Conservation (phyloP, 2,329 filamentous ascomycete species). For the Cryoendolithus antarcticus region DNA sequence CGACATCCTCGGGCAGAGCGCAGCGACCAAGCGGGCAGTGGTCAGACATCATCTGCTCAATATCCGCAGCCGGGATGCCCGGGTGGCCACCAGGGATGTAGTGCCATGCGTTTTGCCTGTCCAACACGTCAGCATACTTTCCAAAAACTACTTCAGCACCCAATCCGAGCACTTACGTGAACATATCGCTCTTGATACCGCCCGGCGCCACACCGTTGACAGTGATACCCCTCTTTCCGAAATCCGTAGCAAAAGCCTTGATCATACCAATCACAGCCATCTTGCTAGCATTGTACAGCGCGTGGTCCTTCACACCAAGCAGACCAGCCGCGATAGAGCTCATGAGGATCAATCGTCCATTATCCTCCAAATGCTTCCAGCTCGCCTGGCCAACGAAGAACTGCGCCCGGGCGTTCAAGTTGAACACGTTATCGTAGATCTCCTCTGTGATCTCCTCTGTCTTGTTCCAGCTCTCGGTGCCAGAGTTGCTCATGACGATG, state of each 20-base stretch:
- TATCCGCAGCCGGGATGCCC: conserved; percentile 38
- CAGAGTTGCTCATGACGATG: conserved; percentile 42
- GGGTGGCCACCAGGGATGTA: conserved; percentile 38
- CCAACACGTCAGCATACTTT: too few relatives aligned
- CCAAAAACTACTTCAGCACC: too few relatives aligned
- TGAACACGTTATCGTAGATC: conserved; percentile 60
- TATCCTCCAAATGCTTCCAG: conserved; percentile 56
- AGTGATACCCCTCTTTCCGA: conserved; percentile 54
- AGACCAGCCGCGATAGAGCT: conserved; percentile 56
- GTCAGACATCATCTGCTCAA: conserved; percentile 37
- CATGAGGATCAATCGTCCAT: conserved; percentile 65
- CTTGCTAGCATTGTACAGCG: conserved; percentile 60
- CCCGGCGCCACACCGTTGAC: conserved; percentile 63
- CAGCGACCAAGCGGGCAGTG: conserved; percentile 38
- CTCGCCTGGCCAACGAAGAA: conserved; percentile 70
- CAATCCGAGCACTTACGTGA: conserved; percentile 25
- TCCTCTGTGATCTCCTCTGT: conserved; percentile 56
- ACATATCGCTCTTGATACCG: conserved; percentile 68
- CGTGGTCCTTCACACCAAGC: conserved; percentile 57
- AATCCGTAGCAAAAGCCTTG: conserved; percentile 59
- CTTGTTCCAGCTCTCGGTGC: conserved; percentile 56
- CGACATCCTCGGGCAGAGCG: conserved; percentile 34
- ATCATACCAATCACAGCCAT: conserved; percentile 62
- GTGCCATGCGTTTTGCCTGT: conserved; percentile 24
- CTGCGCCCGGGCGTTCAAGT: conserved; percentile 56